Conservation (phyloP, 2,329 filamentous ascomycete species). For the Acephala macrosclerotiorum region DNA sequence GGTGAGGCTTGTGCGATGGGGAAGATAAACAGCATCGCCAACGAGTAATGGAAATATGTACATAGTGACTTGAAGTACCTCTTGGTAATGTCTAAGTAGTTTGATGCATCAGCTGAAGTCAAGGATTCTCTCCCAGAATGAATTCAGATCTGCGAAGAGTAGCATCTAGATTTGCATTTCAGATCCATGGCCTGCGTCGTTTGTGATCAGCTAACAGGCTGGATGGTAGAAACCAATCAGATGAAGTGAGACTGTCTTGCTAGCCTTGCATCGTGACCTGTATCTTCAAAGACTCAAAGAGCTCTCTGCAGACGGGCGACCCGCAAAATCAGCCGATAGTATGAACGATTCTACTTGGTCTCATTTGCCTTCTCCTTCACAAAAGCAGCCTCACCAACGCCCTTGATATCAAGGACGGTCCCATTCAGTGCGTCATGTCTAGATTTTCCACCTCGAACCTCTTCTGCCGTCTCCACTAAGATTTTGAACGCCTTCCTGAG, state of each 20-base stretch:
- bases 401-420: slow-evolving; percentile 30
- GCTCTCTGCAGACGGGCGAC: background rate
- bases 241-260: background rate
- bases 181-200: background rate
- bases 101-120: background rate
- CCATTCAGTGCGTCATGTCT: slow-evolving; percentile 20
- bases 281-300: background rate
- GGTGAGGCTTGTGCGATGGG: background rate
- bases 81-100: background rate
- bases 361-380: slow-evolving; percentile 15
- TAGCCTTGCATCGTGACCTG: background rate
- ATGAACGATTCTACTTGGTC: background rate
- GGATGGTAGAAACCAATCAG: background rate
- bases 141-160: background rate
- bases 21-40: background rate
- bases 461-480: slow-evolving; percentile 57
- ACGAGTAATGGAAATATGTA: background rate
- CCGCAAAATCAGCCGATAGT: background rate
- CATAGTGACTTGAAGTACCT: background rate
- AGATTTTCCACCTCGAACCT: slow-evolving; percentile 37
- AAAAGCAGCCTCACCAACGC: slow-evolving; percentile 22
- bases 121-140: slow-evolving; percentile 2
- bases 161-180: background rate
- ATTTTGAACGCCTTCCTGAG: slow-evolving; percentile 77
- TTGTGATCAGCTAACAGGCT: background rate